These are phyloP conservation scores for Barbatosphaeria neglecta DNA, from an alignment of 495 filamentous ascomycete genomes.

Conservation along the genomic window DNA sequence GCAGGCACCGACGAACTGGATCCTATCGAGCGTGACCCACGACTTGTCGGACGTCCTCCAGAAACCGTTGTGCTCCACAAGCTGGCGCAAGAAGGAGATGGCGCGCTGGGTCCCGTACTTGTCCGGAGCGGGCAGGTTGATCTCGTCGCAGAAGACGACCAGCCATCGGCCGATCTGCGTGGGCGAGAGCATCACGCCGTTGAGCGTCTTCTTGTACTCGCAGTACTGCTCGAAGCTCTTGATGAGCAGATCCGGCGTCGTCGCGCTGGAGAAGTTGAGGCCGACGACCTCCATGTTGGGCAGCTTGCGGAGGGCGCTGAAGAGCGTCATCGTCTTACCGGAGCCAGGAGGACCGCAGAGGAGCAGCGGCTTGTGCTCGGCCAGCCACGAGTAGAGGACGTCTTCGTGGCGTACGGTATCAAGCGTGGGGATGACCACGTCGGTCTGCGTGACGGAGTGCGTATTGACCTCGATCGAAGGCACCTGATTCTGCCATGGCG, in stretches of 20 bases:
- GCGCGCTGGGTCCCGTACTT: slow-evolving; percentile 95
- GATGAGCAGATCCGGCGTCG: slow-evolving; percentile 90
- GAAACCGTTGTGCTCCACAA: slow-evolving; percentile 98
- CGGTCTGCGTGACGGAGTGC: slow-evolving; percentile 91
- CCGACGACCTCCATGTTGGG: slow-evolving; percentile 98
- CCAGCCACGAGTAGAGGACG: slow-evolving; percentile 95
- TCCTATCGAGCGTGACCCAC: slow-evolving; percentile 94
- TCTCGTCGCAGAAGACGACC: slow-evolving; percentile 97
- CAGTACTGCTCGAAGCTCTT: slow-evolving; percentile 99
- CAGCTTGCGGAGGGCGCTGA: slow-evolving; percentile 88
- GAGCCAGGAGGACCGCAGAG: slow-evolving; percentile 96
- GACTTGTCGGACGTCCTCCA: slow-evolving; percentile 96
- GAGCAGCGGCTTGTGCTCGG: slow-evolving; percentile 92
- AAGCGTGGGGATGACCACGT: slow-evolving; percentile 92
- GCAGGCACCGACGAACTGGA: slow-evolving; percentile 97
- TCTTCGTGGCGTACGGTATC: slow-evolving; percentile 97
- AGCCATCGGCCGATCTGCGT: slow-evolving; percentile 96
- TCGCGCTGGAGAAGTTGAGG: slow-evolving; percentile 98
- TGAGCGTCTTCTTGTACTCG: slow-evolving; percentile 96
- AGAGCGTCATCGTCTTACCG: slow-evolving; percentile 98
- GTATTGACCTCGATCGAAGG: slow-evolving; percentile 93
- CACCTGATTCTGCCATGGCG: slow-evolving; percentile 85
- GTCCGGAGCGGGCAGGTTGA: slow-evolving; percentile 97
- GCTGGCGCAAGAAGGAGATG: slow-evolving; percentile 90
- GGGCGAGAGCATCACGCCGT: slow-evolving; percentile 89